Conservation (phyloP, 805 yeast species). For the Wickerhamomyces silvicola region DNA sequence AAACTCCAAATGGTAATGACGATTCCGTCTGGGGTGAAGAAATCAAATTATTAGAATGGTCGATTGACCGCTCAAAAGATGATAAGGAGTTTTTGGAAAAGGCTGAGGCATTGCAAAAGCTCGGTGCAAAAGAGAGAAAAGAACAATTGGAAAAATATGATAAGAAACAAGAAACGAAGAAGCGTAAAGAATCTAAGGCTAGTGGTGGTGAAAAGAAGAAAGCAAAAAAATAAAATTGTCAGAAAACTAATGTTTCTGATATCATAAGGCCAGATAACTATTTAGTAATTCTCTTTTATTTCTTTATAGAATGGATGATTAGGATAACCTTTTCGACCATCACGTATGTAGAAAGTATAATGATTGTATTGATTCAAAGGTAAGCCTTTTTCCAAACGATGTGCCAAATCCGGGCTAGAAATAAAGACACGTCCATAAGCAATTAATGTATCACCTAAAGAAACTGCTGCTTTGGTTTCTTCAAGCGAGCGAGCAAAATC, state of each 20-base stretch:
- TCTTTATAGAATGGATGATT: constrained; percentile 1
- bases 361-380: constrained; percentile 27
- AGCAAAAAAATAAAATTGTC: constrained; percentile 1
- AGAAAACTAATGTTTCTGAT: no score
- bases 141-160: constrained; percentile 64
- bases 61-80: constrained; percentile 48
- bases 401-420: constrained; percentile 38
- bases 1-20: constrained; percentile 73
- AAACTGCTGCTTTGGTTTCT: constrained; percentile 1
- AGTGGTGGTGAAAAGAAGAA: constrained; percentile 5
- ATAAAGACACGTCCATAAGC: constrained; percentile 33
- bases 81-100: constrained; percentile 51
- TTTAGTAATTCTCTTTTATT: no score
- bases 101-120: constrained; percentile 39
- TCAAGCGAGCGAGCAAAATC: constrained; percentile 18
- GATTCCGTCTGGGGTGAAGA: constrained; percentile 72
- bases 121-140: constrained; percentile 65
- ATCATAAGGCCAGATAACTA: no score
- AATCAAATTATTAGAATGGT: constrained; percentile 76
- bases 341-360: constrained; percentile 25
- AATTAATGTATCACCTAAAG: constrained; percentile 22
- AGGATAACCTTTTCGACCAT: background rate
- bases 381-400: constrained; percentile 29
- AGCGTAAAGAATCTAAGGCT: constrained; percentile 12
- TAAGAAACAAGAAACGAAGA: constrained; percentile 37